These are phyloP conservation scores for Torrubiellomyces zombiae DNA, from an alignment of 2,329 filamentous ascomycete species.

Conservation along the genomic window DNA sequence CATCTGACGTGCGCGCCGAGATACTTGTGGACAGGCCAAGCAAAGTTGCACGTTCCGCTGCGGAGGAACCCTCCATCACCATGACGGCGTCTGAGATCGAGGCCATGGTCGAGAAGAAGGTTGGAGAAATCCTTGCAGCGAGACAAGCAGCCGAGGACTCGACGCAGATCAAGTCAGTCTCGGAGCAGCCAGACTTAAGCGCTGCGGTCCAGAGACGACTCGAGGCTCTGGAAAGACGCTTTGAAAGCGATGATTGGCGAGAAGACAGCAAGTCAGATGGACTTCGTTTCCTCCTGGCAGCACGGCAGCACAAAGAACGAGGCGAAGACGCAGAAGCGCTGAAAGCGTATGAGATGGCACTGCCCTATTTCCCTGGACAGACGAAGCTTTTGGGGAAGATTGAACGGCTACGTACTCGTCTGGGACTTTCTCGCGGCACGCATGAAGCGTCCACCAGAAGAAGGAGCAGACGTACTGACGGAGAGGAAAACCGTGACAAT, in stretches of 20 bases:
- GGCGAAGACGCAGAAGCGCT: constrained; percentile 67
- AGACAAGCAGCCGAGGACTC: constrained; percentile 33
- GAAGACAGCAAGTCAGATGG: constrained; percentile 70
- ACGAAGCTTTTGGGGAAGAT: constrained; percentile 60
- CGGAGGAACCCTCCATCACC: constrained; percentile 19
- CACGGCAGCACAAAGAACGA: constrained; percentile 72
- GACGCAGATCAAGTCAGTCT: constrained; percentile 17
- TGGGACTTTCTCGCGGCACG: constrained; percentile 20
- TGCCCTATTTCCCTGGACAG: constrained; percentile 75
- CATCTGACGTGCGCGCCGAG: constrained; percentile 24
- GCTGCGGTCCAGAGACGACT: constrained; percentile 67
- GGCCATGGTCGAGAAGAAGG: constrained; percentile 80
- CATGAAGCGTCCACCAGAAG: no score
- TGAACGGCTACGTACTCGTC: constrained; percentile 37
- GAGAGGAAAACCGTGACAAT: constrained; percentile 3
- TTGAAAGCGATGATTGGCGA: constrained; percentile 43
- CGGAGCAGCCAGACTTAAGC: constrained; percentile 36
- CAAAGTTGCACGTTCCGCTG: constrained; percentile 27
- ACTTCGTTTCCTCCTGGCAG: constrained; percentile 73
- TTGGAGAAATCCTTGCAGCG: constrained; percentile 76
- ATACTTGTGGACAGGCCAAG: constrained; percentile 22
- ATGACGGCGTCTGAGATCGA: constrained; percentile 66
- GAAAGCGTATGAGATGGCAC: constrained; percentile 70
- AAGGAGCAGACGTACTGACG: constrained; percentile 1
- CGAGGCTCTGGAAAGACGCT: constrained; percentile 71